Evolutionary conservation across 106 monocot genomes (phyloP), one percentile per base, ranked within the genome.

Genomic region (Triglochin maritima): DNA sequence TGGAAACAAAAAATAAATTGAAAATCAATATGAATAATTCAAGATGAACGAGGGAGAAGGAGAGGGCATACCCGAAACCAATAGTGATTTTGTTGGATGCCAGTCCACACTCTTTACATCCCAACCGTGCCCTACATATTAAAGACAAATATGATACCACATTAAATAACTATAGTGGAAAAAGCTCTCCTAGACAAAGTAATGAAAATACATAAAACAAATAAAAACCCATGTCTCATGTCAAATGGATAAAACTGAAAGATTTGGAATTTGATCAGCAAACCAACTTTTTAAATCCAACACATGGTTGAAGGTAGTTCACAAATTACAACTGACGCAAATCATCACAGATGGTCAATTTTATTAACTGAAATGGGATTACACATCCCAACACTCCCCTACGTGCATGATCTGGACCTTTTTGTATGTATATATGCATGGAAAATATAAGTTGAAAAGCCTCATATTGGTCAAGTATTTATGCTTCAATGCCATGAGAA

Each of bases 31-130:
- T 54, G 66, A 65, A 17, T 9, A 49, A 29, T 29, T 64, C 4
- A 49, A 64, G 14, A 64, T 64, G 46, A 14, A 64, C 47, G 46
- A 48, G 3, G 49, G 17, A 63, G 47, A 4, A 15, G 54, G 3
- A 49, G 59, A 29, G 29, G 29, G 29, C 9, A 53, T 48, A 98
- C 98, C 98, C 78, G 98, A 98, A 77, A 86, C 98, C 11, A 98
- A 72, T 60, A 98, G 76, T 60, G 92, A 92, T 60, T 98, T 98
- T 57, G 86, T 79, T 45, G 98, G 98, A 62, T 98, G 98, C 98
- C 98, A 98, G 79, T 92, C 88, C 64, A 92, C 92, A 82, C 84
- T 81, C 74, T 98, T 98, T 17, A 98, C 98, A 82, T 98, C 88
- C 98, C 98, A 98, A 69, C 98, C 98, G 75, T 98, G 98, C 73